Percentiles rank a stretch among this genome's conserved stretches.
These are phyloP conservation scores for Monilinia vaccinii-corymbosi DNA, from an alignment of 2,329 filamentous ascomycete genomes.

Conservation along the genomic window DNA sequence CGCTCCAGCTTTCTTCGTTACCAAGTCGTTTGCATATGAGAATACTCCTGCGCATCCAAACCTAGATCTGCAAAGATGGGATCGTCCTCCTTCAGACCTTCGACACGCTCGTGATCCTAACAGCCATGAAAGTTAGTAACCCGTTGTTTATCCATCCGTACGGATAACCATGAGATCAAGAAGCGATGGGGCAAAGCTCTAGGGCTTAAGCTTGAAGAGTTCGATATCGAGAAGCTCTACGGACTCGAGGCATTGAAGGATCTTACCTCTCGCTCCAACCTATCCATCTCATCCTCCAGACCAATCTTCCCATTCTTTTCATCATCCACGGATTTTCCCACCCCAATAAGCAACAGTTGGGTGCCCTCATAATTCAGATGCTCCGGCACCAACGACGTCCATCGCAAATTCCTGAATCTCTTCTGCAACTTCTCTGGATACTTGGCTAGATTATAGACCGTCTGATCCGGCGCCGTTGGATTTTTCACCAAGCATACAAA, in stretches of 20 bases:
- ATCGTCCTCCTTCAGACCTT: conserved; percentile 38
- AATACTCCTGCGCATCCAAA: conserved; percentile 52
- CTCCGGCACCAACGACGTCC: conserved; percentile 64
- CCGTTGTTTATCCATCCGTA: neutral
- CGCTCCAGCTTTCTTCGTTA: neutral
- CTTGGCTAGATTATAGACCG: conserved; percentile 56
- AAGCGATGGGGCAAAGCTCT: neutral
- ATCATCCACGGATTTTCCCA: conserved; percentile 48
- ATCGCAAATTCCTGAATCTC: conserved; percentile 64
- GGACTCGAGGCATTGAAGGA: neutral
- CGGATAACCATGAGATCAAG: conserved; percentile 27
- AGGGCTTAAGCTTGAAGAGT: neutral
- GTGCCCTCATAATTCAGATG: conserved; percentile 67
- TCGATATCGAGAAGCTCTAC: neutral
- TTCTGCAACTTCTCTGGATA: conserved; percentile 65
- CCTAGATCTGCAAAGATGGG: conserved; percentile 43
- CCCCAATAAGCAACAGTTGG: conserved; percentile 72
- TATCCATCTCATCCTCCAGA: conserved; percentile 62
- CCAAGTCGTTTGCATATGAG: neutral
- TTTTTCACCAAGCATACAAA: conserved; percentile 78
- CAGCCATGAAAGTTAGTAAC: conserved; percentile 10
- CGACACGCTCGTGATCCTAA: conserved; percentile 45
- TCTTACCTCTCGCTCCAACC: conserved; percentile 63
- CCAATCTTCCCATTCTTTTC: conserved; percentile 48
- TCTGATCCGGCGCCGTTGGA: conserved; percentile 58